Evolutionary conservation across 225 moss, liverwort and hornwort genomes (phyloP).

Genomic region (Polytrichum commune): DNA sequence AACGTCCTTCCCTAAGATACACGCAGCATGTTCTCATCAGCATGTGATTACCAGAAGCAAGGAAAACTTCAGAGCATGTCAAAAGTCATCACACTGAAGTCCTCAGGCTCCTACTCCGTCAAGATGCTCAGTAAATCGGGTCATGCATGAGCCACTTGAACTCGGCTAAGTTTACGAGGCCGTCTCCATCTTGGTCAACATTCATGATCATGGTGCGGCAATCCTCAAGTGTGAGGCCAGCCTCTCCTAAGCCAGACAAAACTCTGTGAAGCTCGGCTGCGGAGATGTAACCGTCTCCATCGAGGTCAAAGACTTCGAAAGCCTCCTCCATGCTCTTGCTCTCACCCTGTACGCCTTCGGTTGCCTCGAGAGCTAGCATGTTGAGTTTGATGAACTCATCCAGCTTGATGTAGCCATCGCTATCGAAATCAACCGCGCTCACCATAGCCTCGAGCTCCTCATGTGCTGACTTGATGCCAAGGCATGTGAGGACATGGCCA

Average conservation of each 20-base stretch:
- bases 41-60: no score
- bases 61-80: no score
- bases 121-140: slow-evolving; percentile 3
- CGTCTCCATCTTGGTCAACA: slow-evolving; percentile 43
- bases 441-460: slow-evolving; percentile 54
- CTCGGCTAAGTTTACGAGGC: slow-evolving; percentile 42
- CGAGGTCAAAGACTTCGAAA: slow-evolving; percentile 42
- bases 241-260: slow-evolving; percentile 39
- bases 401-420: slow-evolving; percentile 51
- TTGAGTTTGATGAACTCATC: slow-evolving; percentile 40
- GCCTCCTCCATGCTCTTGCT: slow-evolving; percentile 33
- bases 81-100: no score
- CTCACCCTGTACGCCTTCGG: slow-evolving; percentile 15
- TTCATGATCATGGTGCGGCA: slow-evolving; percentile 42
- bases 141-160: slow-evolving; percentile 49
- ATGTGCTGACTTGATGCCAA: slow-evolving; percentile 32
- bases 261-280: slow-evolving; percentile 40
- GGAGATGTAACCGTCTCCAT: slow-evolving; percentile 43
- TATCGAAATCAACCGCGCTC: slow-evolving; percentile 52
- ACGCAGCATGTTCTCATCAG: no score
- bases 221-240: slow-evolving; percentile 35
- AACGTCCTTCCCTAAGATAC: no score
- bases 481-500: slow-evolving; percentile 29
- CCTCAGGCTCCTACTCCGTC: background rate
- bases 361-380: slow-evolving; percentile 27